A percentile compares a stretch with the other conserved stretches of the same genome.
These are phyloP conservation scores for Ganoderma lucidum DNA, from an alignment of 1,284 basidiomycete genomes.

Conservation along the genomic window DNA sequence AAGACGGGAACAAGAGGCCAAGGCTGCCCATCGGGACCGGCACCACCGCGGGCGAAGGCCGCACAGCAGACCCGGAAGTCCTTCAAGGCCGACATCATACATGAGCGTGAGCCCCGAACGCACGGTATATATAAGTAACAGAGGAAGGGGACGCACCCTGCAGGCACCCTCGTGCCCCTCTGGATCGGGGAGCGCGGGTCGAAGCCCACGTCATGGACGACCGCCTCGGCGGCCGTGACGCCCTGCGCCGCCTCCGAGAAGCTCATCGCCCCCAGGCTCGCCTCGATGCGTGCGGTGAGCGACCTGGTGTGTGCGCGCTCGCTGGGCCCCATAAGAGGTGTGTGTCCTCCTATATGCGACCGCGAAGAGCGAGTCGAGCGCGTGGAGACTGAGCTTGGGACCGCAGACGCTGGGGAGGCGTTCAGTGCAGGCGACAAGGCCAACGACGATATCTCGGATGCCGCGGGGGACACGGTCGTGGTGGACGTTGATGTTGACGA, in stretches of 20 bases:
- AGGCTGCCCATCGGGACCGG: constrained; percentile 20
- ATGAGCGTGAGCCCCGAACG: not conserved
- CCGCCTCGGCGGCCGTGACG: not conserved
- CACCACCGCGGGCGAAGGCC: constrained; percentile 25
- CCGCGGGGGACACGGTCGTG: not conserved
- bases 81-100: not conserved
- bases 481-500: not conserved
- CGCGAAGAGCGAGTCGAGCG: not conserved
- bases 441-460: not conserved
- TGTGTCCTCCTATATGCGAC: constrained; percentile 15
- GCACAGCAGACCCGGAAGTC: constrained; percentile 14
- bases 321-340: constrained; percentile 21
- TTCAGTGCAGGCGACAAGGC: not conserved
- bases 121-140: not conserved
- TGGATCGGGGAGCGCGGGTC: constrained; percentile 43
- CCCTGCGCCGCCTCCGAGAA: constrained; percentile 16
- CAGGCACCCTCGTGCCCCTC: constrained; percentile 30
- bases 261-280: constrained; percentile 15
- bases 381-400: not conserved
- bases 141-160: constrained; percentile 25
- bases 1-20: constrained; percentile 21
- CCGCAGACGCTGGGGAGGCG: not conserved
- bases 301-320: constrained; percentile 6
- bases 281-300: not conserved
- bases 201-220: constrained; percentile 29